Percentiles rank a stretch among this genome's conserved stretches.
Conservation (phyloP, 331 rosid species). For the Rosa hybrid region DNA sequence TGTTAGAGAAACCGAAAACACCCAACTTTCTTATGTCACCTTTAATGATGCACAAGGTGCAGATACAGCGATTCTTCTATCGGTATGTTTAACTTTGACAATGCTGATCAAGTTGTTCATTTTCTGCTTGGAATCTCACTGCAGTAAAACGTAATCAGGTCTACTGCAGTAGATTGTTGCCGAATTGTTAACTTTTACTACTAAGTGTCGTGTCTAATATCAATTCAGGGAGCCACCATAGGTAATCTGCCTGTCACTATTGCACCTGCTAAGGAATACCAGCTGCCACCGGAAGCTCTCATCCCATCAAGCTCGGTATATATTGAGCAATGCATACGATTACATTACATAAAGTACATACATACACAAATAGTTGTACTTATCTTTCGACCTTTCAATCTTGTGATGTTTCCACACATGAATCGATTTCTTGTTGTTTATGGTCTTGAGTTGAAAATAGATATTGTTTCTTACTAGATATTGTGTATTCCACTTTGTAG, state of each 20-base stretch:
- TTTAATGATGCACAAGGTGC: slow-evolving; percentile 79
- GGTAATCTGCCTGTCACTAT: slow-evolving; percentile 58
- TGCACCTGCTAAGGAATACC: slow-evolving; percentile 63
- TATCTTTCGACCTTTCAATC: slow-evolving; percentile 5
- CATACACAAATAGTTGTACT: background rate
- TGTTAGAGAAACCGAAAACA: slow-evolving; percentile 65
- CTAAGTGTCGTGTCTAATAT: slow-evolving; percentile 8
- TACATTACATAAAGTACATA: background rate
- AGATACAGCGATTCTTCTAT: slow-evolving; percentile 69
- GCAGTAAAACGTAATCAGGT: background rate
- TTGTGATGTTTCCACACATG: background rate
- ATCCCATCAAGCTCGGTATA: slow-evolving; percentile 53
- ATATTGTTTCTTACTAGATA: background rate
- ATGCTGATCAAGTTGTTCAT: background rate
- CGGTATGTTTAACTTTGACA: slow-evolving; percentile 45
- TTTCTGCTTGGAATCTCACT: background rate
- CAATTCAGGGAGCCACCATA: slow-evolving; percentile 67
- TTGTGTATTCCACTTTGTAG: slow-evolving; percentile 20
- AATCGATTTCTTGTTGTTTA: background rate
- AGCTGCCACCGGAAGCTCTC: slow-evolving; percentile 72
- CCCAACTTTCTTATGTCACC: slow-evolving; percentile 81
- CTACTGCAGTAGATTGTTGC: background rate
- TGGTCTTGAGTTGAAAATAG: background rate
- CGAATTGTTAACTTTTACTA: background rate
- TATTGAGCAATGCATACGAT: slow-evolving; percentile 16